phyloP scores from a whole-genome alignment of 495 filamentous ascomycete genomes.

The Jackrogersella multiformis region DNA sequence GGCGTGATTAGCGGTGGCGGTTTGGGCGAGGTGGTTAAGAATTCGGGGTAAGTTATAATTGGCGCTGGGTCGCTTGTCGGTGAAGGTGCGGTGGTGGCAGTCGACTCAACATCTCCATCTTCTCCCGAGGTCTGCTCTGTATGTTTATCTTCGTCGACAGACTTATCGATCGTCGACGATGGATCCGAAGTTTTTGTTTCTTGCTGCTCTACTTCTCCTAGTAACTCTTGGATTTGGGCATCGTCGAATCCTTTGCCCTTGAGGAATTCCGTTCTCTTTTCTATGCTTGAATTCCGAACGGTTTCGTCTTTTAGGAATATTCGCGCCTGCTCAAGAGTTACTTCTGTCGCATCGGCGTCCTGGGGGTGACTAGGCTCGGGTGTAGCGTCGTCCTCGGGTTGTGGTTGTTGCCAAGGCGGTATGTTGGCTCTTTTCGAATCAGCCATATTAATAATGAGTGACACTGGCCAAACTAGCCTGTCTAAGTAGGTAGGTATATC shows the following conservation, averaged over 20 bases:
- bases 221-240: conserved; percentile 72
- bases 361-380: conserved; percentile 11
- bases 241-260: conserved; percentile 77
- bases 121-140: conserved; percentile 29
- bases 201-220: conserved; percentile 59
- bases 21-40: conserved; percentile 72
- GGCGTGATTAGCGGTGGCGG: conserved; percentile 79
- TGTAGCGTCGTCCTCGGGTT: conserved; percentile 22
- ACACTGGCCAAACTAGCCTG: background rate
- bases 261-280: conserved; percentile 81
- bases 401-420: conserved; percentile 39
- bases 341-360: conserved; percentile 39
- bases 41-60: conserved; percentile 98
- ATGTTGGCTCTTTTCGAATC: conserved; percentile 31
- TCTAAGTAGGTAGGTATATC: background rate
- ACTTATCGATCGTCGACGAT: conserved; percentile 25
- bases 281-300: conserved; percentile 73
- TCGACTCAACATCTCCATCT: conserved; percentile 18
- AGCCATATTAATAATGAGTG: conserved; percentile 20
- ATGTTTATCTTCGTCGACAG: conserved; percentile 29
- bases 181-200: conserved; percentile 42
- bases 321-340: conserved; percentile 72
- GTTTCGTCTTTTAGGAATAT: conserved; percentile 82
- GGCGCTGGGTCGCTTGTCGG: conserved; percentile 69
- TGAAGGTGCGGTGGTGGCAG: conserved; percentile 11